Evolutionary conservation across 495 filamentous ascomycete species (phyloP), one percentile per base, ranked within the genome.

Genomic region (Jackrogersella minutella): DNA sequence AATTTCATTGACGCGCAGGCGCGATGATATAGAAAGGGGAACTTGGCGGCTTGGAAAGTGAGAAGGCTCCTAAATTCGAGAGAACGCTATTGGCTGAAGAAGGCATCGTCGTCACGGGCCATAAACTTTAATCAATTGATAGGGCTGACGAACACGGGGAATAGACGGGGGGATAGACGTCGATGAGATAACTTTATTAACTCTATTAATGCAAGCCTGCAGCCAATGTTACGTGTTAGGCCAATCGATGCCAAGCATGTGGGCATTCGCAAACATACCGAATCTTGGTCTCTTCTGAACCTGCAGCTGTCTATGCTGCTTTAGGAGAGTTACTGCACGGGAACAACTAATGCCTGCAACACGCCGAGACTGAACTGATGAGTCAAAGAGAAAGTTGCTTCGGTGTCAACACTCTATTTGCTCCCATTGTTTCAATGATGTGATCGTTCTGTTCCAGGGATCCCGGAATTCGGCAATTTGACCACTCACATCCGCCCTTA

Each of bases 121-220:
- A 21, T 17, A 19, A 62, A 58, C 51, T 16, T 57, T 69, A 28
- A 58, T 62, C 16, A 30, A 43, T 58, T 36, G 62, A 62, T 66
- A 70, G 67, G 67, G 67, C 67, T 70, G 67, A 70, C 57, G 62
- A 66, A 53, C 33, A 41, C 40, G 47, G 40, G n/a, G n/a, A n/a
- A 44, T 43, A 40, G n/a, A 21, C 22, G 26, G 5, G 10, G 40
- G 7, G 30, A 44, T 34, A 46, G n/a, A n/a, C n/a, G n/a, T n/a
- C n/a, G n/a, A n/a, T n/a, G n/a, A n/a, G n/a, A n/a, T n/a, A n/a
- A n/a, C n/a, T n/a, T n/a, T n/a, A n/a, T n/a, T 31, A 44, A 54
- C 47, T 40, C 13, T 40, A 26, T 54, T 11, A 55, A 43, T 57
- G 50, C 16, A 31, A 54, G 3, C 7, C 3, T 30, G 3, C 26